phyloP scores from a whole-genome alignment of 2,329 filamentous ascomycete genomes.

The Xylaria sp. region DNA sequence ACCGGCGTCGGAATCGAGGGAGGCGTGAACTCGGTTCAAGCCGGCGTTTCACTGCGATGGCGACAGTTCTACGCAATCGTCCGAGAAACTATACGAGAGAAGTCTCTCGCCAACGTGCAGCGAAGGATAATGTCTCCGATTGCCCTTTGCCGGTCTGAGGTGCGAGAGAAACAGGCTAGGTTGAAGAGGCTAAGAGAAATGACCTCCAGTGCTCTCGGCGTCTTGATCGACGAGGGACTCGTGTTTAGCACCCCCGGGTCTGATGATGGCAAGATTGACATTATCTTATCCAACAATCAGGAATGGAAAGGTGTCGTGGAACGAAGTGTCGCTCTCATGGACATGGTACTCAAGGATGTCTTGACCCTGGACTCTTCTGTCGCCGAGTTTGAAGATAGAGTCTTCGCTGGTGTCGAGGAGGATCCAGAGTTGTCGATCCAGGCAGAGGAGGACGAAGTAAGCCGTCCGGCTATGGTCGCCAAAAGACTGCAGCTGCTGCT shows the following conservation, averaged over 20 bases:
- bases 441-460: slow-evolving; percentile 48
- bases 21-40: slow-evolving; percentile 37
- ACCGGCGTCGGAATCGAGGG: slow-evolving; percentile 35
- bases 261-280: slow-evolving; percentile 55
- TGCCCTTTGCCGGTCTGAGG: slow-evolving; percentile 73
- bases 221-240: slow-evolving; percentile 84
- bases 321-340: slow-evolving; percentile 81
- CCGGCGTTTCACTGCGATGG: slow-evolving; percentile 57
- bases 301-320: slow-evolving; percentile 74
- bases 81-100: slow-evolving; percentile 71
- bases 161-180: slow-evolving; percentile 70
- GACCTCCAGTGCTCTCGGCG: slow-evolving; percentile 82
- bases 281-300: slow-evolving; percentile 46
- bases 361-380: slow-evolving; percentile 64
- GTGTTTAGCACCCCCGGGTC: slow-evolving; percentile 63
- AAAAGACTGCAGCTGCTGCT: slow-evolving; percentile 71
- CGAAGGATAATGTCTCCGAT: slow-evolving; percentile 77
- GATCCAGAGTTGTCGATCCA: slow-evolving; percentile 61
- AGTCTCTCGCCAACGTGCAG: slow-evolving; percentile 71
- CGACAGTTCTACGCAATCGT: slow-evolving; percentile 80
- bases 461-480: slow-evolving; percentile 64
- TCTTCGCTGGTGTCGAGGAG: slow-evolving; percentile 64
- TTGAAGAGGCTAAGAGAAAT: slow-evolving; percentile 75
- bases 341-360: slow-evolving; percentile 77
- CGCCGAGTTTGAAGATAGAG: slow-evolving; percentile 66